A percentile compares a stretch with the other conserved stretches of the same genome.
Conservation (phyloP, 2,329 filamentous ascomycete genomes). For the Pseudopithomyces maydicus region DNA sequence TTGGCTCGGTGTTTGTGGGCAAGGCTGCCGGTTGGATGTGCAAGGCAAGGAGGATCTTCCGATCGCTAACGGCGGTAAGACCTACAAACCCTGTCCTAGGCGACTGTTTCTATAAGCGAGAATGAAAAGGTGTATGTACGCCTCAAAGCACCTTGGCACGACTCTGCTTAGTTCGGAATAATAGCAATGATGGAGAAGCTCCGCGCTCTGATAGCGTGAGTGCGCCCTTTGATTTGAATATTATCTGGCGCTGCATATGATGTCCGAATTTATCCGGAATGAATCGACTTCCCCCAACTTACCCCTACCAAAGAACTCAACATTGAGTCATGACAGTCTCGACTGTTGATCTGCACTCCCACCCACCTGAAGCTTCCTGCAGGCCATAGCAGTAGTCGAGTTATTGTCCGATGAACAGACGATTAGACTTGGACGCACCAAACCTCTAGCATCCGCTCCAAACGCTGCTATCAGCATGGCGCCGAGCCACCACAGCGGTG, state of each 20-base stretch:
- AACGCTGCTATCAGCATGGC: background rate
- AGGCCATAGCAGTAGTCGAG: conserved; percentile 2
- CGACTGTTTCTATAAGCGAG: background rate
- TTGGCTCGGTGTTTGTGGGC: background rate
- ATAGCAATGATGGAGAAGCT: background rate
- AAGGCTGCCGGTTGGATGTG: background rate
- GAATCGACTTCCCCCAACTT: background rate
- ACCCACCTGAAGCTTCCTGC: background rate
- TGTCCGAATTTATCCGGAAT: background rate
- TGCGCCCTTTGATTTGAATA: background rate
- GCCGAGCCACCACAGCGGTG: background rate
- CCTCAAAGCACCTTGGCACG: background rate
- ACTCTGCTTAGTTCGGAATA: background rate
- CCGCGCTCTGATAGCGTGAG: background rate
- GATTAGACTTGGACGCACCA: background rate
- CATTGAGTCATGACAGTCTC: background rate
- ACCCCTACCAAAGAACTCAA: background rate
- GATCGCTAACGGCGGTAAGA: conserved; percentile 2
- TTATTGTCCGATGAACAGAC: conserved; percentile 1
- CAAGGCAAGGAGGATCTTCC: background rate
- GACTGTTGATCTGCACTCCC: background rate
- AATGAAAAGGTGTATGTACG: background rate
- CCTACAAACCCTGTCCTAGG: background rate
- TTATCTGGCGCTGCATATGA: background rate
- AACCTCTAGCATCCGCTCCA: background rate